Percentiles rank a stretch among this genome's conserved stretches.
phyloP scores from a whole-genome alignment of 2,329 filamentous ascomycete genomes.

The Cadophora malorum region DNA sequence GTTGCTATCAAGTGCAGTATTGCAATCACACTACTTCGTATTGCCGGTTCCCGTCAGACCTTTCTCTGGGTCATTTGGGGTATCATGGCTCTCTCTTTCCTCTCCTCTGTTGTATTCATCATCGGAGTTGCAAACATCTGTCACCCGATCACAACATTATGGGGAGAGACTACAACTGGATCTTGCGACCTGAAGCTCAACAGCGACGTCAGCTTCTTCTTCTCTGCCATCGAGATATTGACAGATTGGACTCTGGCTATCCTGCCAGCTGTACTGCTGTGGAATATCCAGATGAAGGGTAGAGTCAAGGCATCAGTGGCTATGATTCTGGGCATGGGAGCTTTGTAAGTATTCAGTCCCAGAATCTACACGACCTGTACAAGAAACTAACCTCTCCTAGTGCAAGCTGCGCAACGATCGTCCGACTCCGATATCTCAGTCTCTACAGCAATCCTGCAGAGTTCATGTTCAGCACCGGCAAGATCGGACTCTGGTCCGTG shows the following conservation, averaged over 20 bases:
- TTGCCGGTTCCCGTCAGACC: constrained; percentile 42
- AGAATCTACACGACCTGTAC: neutral
- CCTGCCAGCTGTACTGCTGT: constrained; percentile 50
- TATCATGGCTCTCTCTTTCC: constrained; percentile 37
- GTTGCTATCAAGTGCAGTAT: constrained; percentile 44
- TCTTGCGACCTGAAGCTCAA: constrained; percentile 43
- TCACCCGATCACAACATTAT: constrained; percentile 44
- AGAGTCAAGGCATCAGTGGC: constrained; percentile 54
- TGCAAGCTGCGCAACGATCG: constrained; percentile 48
- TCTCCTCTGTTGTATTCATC: constrained; percentile 43
- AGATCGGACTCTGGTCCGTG: constrained; percentile 54
- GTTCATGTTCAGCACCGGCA: constrained; percentile 50
- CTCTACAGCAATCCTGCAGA: constrained; percentile 49
- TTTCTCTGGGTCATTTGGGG: constrained; percentile 42
- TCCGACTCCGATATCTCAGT: constrained; percentile 53
- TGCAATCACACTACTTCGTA: constrained; percentile 44
- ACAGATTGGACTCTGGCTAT: constrained; percentile 47
- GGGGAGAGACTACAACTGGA: constrained; percentile 42
- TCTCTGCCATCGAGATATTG: constrained; percentile 47
- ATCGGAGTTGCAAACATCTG: constrained; percentile 44
- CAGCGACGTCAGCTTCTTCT: constrained; percentile 46
- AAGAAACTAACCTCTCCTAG: constrained; percentile 34
- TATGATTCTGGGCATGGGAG: constrained; percentile 52
- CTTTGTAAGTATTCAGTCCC: constrained; percentile 45
- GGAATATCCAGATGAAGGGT: constrained; percentile 51